Evolutionary conservation across 148 eudicot genomes (phyloP).

Genomic region (Linanthus parryae): DNA sequence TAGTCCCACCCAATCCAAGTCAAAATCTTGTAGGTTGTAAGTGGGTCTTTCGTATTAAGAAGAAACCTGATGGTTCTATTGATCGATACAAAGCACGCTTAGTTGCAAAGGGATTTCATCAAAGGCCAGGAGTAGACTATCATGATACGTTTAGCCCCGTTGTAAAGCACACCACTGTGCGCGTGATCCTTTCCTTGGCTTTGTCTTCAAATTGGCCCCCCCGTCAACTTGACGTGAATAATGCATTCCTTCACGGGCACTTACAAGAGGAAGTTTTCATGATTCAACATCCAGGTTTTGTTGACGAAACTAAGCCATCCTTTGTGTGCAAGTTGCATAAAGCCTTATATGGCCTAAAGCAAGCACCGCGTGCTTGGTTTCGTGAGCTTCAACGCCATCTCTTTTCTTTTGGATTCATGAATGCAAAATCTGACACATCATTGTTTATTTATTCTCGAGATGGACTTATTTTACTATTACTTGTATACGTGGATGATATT

Average conservation of each 20-base stretch:
- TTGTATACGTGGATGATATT: too few relatives aligned
- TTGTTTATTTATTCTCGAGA: too few relatives aligned
- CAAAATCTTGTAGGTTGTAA: neutral
- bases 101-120: constrained; percentile 7
- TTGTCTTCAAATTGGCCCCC: constrained; percentile 3
- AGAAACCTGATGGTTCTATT: neutral
- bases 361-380: too few relatives aligned
- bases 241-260: constrained; percentile 5
- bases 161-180: too few relatives aligned
- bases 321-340: neutral
- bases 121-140: constrained; percentile 4
- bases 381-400: too few relatives aligned
- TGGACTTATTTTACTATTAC: too few relatives aligned
- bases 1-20: neutral
- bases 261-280: neutral
- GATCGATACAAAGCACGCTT: constrained; percentile 5
- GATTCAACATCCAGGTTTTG: constrained; percentile 8
- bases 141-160: constrained; percentile 6
- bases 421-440: too few relatives aligned
- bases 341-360: constrained; percentile 3
- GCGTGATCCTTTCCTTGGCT: constrained; percentile 5
- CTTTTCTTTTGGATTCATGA: too few relatives aligned
- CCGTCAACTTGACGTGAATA: constrained; percentile 2
- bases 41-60: neutral
- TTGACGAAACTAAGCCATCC: neutral